A percentile compares a stretch with the other conserved stretches of the same genome.
Evolutionary conservation across 495 filamentous ascomycete genomes (phyloP).

Genomic region (Venustampulla echinocandica): DNA sequence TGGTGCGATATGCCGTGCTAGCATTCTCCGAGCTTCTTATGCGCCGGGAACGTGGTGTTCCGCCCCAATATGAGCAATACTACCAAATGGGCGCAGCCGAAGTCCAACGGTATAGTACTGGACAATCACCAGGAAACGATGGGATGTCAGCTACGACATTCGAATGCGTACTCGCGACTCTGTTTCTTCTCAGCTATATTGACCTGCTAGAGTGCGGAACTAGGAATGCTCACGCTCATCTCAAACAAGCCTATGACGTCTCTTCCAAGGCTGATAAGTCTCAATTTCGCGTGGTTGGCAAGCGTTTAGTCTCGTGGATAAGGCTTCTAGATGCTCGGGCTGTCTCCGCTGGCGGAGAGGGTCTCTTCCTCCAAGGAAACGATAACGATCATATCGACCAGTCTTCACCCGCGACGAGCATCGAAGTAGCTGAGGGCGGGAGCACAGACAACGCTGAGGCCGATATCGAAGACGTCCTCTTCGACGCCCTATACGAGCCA

Average conservation of each 20-base stretch:
- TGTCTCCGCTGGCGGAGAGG: constrained; percentile 31
- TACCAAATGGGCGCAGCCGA: constrained; percentile 1
- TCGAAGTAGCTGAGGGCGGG: constrained; percentile 7
- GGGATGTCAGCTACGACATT: background rate
- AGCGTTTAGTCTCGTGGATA: constrained; percentile 28
- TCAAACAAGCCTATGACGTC: constrained; percentile 21
- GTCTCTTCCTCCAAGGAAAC: constrained; percentile 28
- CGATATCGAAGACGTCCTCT: constrained; percentile 27
- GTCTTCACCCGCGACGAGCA: constrained; percentile 16
- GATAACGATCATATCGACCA: constrained; percentile 22
- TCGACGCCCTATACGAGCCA: constrained; percentile 26
- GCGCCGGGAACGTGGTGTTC: constrained; percentile 4
- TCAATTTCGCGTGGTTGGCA: constrained; percentile 18
- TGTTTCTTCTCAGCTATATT: constrained; percentile 29
- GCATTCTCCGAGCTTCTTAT: constrained; percentile 25
- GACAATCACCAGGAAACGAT: background rate
- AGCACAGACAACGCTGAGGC: constrained; percentile 14
- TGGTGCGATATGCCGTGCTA: constrained; percentile 25
- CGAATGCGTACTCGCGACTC: constrained; percentile 20
- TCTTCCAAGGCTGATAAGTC: constrained; percentile 20
- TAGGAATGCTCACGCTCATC: constrained; percentile 19
- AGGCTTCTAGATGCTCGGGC: constrained; percentile 31
- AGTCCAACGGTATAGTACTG: background rate
- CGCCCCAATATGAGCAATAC: constrained; percentile 10
- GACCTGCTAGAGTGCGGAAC: constrained; percentile 22